Evolutionary conservation across 768 basidiomycete species (phyloP), one percentile per base, ranked within the genome.

Genomic region (Leccinum subgranulosum): DNA sequence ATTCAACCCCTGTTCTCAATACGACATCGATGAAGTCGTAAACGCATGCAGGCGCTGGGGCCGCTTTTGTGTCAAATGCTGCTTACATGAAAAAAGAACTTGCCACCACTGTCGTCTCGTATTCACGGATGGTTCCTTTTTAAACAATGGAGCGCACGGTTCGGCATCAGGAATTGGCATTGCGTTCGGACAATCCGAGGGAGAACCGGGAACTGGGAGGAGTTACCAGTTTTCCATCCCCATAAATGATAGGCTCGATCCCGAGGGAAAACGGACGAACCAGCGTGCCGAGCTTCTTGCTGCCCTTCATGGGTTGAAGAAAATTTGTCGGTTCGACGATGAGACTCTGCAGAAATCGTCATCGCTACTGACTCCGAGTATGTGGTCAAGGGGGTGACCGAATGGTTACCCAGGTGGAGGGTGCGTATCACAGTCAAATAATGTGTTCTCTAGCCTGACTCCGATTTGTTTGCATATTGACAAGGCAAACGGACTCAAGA

Each of bases 291-390:
- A 53, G 21, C 28, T 53, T 10, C 52, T 53, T 11, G 52, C 52
- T 19, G 52, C 41, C 8, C 15, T 53, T 19, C 28, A 46, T 11
- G 41, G 28, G 67, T 69, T 36, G 68, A 69, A 2, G 66, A 72
- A 29, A 9, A 53, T 57, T 68, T 69, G 69, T 56, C 68, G n/a
- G 64, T 63, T 10, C 27, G 34, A 28, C 72, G 68, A 69, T 6
- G 21, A 34, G 6, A 34, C 33, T 34, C 33, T 6, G 25, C 46
- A 6, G 25, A 14, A 14, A 27, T 47, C 12, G 4, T 57, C 5
- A 14, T 59, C 17, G 27, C 50, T 15, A 59, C 54, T 4, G 58
- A 59, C 33, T 59, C 58, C 3, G 49, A 59, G 31, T 59, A 57
- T 19, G 49, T 59, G 12, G 55, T 57, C 49, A 57, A 57, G 34